Evolutionary conservation across 352 stramenopile genomes (phyloP), one percentile per base, ranked within the genome.

Genomic region (Phytophthora crassamura): DNA sequence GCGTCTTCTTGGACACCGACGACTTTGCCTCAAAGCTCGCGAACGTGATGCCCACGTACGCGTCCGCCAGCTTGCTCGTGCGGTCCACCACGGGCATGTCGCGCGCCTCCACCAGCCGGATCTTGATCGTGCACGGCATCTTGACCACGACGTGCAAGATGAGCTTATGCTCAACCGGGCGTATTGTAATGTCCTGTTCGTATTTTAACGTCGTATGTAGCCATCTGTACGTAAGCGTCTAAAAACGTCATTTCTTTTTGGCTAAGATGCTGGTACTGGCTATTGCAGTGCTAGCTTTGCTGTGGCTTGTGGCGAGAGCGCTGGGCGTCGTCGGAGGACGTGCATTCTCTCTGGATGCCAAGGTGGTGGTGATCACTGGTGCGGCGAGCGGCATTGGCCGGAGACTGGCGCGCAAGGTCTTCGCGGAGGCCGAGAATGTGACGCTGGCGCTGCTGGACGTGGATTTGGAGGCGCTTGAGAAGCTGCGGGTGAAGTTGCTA

Each of bases 61-160:
- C 78, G 56, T 96, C 87, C 41, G 84, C 77, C 45, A 96, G 66
- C 69, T 97, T 93, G 74, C 76, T 85, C 36, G 86, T 67, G 64
- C 88, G 85, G 72, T 96, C 89, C 64, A 95, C 86, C 38, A 93
- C 86, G 14, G 90, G 90, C 72, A 97, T 86, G 58, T 92, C 88
- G 20, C 90, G 88, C 54, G 90, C 90, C 72, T 97, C 88, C 61
- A 95, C 82, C 12, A 97, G 75, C 22, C 87, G 86, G 70, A 97
- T 94, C 80, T 97, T 96, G 74, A 97, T 93, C 64, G 88, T 97
- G 56, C 85, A 97, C 53, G 90, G 89, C 90, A 97, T 97, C n/a
- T 28, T 59, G 32, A 32, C 15, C 36, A 41, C 20, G 36, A 14
- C 16, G 14, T 12, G 22, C 6, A 41, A 12, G 10, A 35, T 39